Evolutionary conservation across 352 stramenopile species (phyloP), one percentile per base, ranked within the genome.

Genomic region (Pilasporangium apinafurcum): DNA sequence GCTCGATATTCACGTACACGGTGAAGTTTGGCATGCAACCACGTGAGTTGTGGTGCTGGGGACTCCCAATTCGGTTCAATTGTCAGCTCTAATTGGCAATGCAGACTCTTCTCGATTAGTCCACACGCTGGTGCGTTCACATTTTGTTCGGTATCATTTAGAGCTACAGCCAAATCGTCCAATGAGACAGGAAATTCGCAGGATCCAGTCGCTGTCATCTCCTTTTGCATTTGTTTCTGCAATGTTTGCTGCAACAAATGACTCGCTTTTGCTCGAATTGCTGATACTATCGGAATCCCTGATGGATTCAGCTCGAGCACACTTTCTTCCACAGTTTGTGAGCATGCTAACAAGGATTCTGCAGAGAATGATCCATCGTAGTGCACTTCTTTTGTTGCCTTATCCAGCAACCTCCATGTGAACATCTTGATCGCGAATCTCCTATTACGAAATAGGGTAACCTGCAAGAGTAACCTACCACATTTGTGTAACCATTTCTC

Each of bases 11-110:
- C 51, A 2, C 32, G 52, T 24, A 72, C 77, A 26, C 65, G 64
- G 18, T 31, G 17, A 13, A 83, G 28, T 34, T 90, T 90, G 44
- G 51, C 65, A 8, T 56, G 52, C 18, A 86, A 72, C 76, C 68
- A 86, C 6, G 44, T n/a, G n/a, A n/a, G n/a, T n/a, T n/a, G n/a
- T n/a, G n/a, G n/a, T n/a, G n/a, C n/a, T n/a, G n/a, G n/a, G n/a
- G n/a, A 18, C 9, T 46, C 18, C 13, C 28, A 29, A 1, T 4
- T 21, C 9, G n/a, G 25, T 17, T 32, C 24, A 14, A 43, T 16
- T 12, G 12, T 8, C 5, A 48, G 22, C 26, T 48, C 29, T 2
- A 55, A 40, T 10, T 27, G 43, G 17, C 48, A 55, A 12, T 18
- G n/a, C n/a, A n/a, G n/a, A n/a, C n/a, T n/a, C n/a, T n/a, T n/a